Conservation (phyloP, 768 basidiomycete genomes). For the Candolleomyces aberdarensis region DNA sequence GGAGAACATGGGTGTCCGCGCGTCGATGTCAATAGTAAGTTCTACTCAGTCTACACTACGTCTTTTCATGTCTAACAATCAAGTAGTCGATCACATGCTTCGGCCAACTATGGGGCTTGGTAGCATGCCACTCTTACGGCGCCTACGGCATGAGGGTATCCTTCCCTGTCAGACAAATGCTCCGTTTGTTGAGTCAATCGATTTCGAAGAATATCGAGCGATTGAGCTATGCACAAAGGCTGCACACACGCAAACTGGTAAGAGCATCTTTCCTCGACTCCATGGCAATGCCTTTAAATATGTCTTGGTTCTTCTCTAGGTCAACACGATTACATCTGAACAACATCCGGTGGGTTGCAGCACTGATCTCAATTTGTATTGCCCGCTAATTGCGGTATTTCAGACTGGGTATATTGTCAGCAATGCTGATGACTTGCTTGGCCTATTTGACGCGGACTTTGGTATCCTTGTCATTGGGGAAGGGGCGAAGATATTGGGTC, state of each 20-base stretch:
- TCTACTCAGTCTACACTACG: neutral
- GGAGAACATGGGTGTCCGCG: constrained; percentile 78
- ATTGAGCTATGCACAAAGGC: constrained; percentile 69
- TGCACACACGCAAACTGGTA: constrained; percentile 77
- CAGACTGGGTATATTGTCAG: constrained; percentile 75
- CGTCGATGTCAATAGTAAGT: constrained; percentile 82
- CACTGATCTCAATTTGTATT: neutral
- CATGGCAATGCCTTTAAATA: neutral
- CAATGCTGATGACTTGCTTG: constrained; percentile 74
- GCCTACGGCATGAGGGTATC: constrained; percentile 79
- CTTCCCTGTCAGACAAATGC: constrained; percentile 81
- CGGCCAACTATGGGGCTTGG: constrained; percentile 76
- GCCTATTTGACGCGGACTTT: constrained; percentile 75
- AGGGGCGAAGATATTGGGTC: constrained; percentile 68
- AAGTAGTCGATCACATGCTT: constrained; percentile 74
- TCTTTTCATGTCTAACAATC: too few species aligned
- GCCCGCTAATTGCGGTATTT: too few species aligned
- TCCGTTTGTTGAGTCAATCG: constrained; percentile 73
- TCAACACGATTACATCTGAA: constrained; percentile 66
- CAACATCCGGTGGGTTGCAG: constrained; percentile 49
- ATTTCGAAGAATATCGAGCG: constrained; percentile 80
- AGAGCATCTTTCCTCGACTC: constrained; percentile 17
- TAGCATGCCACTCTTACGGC: constrained; percentile 78
- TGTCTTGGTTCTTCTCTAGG: constrained; percentile 36
- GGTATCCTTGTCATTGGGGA: constrained; percentile 71